A percentile compares a stretch with the other conserved stretches of the same genome.
phyloP scores from a whole-genome alignment of 352 stramenopile species.

The Plasmopara muralis region DNA sequence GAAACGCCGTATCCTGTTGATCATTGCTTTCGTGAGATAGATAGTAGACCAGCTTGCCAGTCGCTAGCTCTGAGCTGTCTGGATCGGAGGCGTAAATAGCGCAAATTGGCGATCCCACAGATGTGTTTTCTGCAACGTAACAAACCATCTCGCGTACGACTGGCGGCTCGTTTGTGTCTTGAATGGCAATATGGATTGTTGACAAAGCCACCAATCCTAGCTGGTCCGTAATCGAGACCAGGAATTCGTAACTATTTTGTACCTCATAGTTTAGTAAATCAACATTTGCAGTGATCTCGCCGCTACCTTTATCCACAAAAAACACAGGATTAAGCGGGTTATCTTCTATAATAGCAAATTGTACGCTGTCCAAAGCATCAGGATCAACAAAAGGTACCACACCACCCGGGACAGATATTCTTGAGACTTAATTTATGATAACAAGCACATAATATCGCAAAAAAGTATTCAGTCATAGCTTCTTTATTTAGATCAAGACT shows the following conservation, averaged over 20 bases:
- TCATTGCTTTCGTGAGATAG: constrained; percentile 1
- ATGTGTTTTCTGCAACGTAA: constrained; percentile 16
- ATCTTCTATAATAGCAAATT: constrained; percentile 14
- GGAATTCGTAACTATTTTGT: constrained; percentile 10
- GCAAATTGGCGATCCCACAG: constrained; percentile 10
- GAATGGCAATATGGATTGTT: constrained; percentile 8
- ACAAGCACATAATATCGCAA: background rate
- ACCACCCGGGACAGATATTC: constrained; percentile 7
- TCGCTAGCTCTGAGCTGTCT: constrained; percentile 3
- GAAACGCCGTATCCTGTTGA: background rate
- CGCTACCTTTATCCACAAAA: constrained; percentile 19
- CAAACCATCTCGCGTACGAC: constrained; percentile 9
- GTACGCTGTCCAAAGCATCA: constrained; percentile 8
- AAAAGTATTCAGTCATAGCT: background rate
- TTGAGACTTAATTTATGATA: constrained; percentile 6
- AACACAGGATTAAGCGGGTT: constrained; percentile 14
- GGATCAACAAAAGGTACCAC: constrained; percentile 15
- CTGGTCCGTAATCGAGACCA: constrained; percentile 16
- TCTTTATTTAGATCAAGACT: background rate
- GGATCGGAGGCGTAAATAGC: constrained; percentile 13
- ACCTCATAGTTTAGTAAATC: constrained; percentile 20
- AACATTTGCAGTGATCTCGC: constrained; percentile 13
- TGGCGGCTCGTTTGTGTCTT: constrained; percentile 19
- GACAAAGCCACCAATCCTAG: constrained; percentile 6
- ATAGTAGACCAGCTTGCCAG: constrained; percentile 11